Evolutionary conservation across 2,329 filamentous ascomycete genomes (phyloP).

Genomic region (Madurella fahalii): DNA sequence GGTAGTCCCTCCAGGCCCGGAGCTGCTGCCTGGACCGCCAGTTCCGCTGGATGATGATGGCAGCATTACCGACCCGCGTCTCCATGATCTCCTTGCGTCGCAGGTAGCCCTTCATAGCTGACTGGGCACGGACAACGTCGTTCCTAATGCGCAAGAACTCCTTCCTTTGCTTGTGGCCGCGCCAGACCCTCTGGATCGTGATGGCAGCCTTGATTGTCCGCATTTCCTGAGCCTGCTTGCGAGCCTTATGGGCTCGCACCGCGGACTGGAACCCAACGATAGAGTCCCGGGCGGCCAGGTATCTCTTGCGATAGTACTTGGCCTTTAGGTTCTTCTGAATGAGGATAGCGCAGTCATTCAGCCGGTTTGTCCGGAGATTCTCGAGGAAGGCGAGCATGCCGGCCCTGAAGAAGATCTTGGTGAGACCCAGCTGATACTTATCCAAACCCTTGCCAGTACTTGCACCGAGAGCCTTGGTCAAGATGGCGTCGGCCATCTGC

Average conservation of each 20-base stretch:
- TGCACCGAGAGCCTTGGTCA: slow-evolving; percentile 81
- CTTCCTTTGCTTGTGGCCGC: slow-evolving; percentile 85
- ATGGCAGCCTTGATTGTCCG: slow-evolving; percentile 83
- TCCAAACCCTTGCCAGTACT: slow-evolving; percentile 70
- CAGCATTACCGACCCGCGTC: slow-evolving; percentile 87
- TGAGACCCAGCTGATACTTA: slow-evolving; percentile 96
- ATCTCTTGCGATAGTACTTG: slow-evolving; percentile 91
- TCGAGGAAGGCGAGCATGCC: slow-evolving; percentile 98
- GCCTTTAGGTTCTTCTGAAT: slow-evolving; percentile 97
- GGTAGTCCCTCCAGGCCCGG: slow-evolving; percentile 79
- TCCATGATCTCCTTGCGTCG: slow-evolving; percentile 90
- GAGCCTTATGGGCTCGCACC: slow-evolving; percentile 71
- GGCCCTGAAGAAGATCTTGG: slow-evolving; percentile 98
- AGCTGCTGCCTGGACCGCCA: slow-evolving; percentile 81
- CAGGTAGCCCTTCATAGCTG: slow-evolving; percentile 85
- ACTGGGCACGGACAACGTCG: slow-evolving; percentile 84
- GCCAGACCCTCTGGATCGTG: slow-evolving; percentile 93
- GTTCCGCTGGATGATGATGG: slow-evolving; percentile 80
- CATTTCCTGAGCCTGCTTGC: slow-evolving; percentile 73
- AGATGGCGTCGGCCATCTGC: slow-evolving; percentile 87
- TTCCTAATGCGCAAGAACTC: slow-evolving; percentile 72
- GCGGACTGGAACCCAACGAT: slow-evolving; percentile 77
- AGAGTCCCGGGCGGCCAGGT: slow-evolving; percentile 78
- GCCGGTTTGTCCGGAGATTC: slow-evolving; percentile 81
- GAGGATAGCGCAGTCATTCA: slow-evolving; percentile 93